phyloP scores from a whole-genome alignment of 495 filamentous ascomycete genomes.

The Penicillium paradoxum region DNA sequence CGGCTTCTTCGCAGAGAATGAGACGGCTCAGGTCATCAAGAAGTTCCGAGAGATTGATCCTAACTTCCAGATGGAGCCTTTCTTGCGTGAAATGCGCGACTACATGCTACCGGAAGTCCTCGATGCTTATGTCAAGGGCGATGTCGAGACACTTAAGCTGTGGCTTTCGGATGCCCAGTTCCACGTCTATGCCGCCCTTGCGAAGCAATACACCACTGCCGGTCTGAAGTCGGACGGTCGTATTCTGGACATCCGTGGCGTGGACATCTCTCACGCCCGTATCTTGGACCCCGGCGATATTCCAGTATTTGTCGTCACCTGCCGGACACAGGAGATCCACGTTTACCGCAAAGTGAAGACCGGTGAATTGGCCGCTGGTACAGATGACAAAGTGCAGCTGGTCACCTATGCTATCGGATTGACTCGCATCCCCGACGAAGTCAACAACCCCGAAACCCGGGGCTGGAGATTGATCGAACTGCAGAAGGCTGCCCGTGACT shows the following conservation, averaged over 20 bases:
- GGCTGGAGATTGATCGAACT: conserved; percentile 97
- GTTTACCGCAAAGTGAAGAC: conserved; percentile 91
- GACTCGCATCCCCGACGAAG: conserved; percentile 87
- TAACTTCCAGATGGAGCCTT: conserved; percentile 87
- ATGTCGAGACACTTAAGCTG: conserved; percentile 80
- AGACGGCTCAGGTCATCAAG: conserved; percentile 94
- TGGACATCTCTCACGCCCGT: conserved; percentile 82
- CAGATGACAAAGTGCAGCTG: conserved; percentile 97
- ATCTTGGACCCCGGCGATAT: conserved; percentile 96
- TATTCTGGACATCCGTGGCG: conserved; percentile 89
- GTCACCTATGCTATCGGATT: conserved; percentile 98
- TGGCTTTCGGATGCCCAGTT: conserved; percentile 96
- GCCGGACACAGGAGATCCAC: conserved; percentile 95
- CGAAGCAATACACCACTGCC: conserved; percentile 88
- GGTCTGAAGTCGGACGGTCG: conserved; percentile 91
- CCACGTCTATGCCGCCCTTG: conserved; percentile 87
- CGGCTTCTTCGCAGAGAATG: conserved; percentile 97
- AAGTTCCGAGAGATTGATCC: conserved; percentile 97
- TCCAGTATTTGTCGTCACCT: conserved; percentile 94
- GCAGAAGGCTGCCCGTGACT: conserved; percentile 97
- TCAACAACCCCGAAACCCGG: conserved; percentile 91
- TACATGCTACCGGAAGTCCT: conserved; percentile 97
- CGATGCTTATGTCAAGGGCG: conserved; percentile 96
- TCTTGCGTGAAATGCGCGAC: conserved; percentile 89
- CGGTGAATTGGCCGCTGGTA: conserved; percentile 84